These are phyloP conservation scores for Fusarium papillatum DNA, from an alignment of 2,329 filamentous ascomycete species.

Conservation along the genomic window DNA sequence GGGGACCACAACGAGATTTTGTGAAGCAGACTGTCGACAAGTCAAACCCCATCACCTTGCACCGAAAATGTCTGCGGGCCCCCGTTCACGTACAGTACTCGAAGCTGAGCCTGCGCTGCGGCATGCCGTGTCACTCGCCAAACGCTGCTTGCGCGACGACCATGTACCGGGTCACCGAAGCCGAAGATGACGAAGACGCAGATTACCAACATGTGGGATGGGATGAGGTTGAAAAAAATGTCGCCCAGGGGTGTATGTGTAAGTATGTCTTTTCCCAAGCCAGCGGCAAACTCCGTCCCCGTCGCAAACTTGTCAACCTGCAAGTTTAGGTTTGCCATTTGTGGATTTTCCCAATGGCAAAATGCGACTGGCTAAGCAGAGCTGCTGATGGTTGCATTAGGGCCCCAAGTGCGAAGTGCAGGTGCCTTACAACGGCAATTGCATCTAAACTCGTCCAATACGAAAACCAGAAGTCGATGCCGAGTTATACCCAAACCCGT, in stretches of 20 bases:
- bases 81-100: conserved; percentile 6
- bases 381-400: conserved; percentile 33
- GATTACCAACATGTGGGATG: conserved; percentile 6
- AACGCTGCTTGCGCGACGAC: not conserved
- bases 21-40: conserved; percentile 12
- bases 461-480: conserved; percentile 14
- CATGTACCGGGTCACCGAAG: not conserved
- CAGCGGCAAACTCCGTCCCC: not conserved
- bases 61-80: not conserved
- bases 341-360: conserved; percentile 11
- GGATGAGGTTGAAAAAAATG: not conserved
- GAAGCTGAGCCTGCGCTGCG: not conserved
- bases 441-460: conserved; percentile 2
- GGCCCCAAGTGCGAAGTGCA: conserved; percentile 6
- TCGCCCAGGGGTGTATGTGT: not conserved
- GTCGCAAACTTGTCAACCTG: conserved; percentile 5
- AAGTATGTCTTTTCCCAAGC: not conserved
- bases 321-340: not conserved
- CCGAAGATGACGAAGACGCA: not conserved
- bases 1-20: conserved; percentile 14
- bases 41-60: conserved; percentile 9
- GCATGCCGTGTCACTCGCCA: conserved; percentile 7
- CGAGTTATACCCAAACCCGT: conserved; percentile 6
- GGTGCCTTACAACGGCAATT: conserved; percentile 14
- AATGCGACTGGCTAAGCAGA: conserved; percentile 38